These are phyloP conservation scores for Aspergillus haitiensis DNA, from an alignment of 495 filamentous ascomycete species.

Conservation along the genomic window DNA sequence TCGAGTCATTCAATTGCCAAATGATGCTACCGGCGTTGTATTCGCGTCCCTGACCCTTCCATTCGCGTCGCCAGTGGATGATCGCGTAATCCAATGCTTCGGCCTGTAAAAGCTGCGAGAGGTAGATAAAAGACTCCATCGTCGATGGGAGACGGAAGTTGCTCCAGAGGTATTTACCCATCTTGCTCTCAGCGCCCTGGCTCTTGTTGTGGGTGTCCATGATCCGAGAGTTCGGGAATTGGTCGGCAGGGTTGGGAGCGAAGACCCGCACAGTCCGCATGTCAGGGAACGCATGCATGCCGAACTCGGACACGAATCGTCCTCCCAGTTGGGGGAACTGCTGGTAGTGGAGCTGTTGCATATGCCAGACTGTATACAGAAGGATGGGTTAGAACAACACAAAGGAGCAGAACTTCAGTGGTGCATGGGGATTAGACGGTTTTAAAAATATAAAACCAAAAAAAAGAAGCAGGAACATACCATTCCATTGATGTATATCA, in stretches of 20 bases:
- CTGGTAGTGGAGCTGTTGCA: constrained; percentile 7
- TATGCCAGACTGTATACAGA: neutral
- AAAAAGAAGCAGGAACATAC: neutral
- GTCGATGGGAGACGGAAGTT: constrained; percentile 2
- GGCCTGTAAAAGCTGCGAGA: constrained; percentile 1
- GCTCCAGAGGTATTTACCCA: constrained; percentile 6
- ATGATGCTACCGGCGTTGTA: constrained; percentile 6
- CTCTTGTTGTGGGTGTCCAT: constrained; percentile 9
- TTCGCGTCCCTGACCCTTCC: neutral
- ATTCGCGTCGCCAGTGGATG: constrained; percentile 6
- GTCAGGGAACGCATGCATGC: constrained; percentile 4
- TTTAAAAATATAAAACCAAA: neutral
- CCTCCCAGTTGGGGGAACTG: constrained; percentile 2
- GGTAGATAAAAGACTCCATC: constrained; percentile 6
- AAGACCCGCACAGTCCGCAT: neutral
- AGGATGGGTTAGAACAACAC: no score
- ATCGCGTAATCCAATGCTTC: constrained; percentile 5
- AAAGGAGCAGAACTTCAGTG: no score
- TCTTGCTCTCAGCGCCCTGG: constrained; percentile 5
- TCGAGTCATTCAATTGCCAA: constrained; percentile 10
- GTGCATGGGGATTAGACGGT: neutral
- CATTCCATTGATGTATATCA: constrained; percentile 9
- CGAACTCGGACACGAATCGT: constrained; percentile 4
- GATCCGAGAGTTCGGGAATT: constrained; percentile 3
- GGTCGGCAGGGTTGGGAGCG: neutral